Percentiles rank a stretch among this genome's conserved stretches.
Conservation (phyloP, 2,329 filamentous ascomycete species). For the Neopestalotiopsis sp. region DNA sequence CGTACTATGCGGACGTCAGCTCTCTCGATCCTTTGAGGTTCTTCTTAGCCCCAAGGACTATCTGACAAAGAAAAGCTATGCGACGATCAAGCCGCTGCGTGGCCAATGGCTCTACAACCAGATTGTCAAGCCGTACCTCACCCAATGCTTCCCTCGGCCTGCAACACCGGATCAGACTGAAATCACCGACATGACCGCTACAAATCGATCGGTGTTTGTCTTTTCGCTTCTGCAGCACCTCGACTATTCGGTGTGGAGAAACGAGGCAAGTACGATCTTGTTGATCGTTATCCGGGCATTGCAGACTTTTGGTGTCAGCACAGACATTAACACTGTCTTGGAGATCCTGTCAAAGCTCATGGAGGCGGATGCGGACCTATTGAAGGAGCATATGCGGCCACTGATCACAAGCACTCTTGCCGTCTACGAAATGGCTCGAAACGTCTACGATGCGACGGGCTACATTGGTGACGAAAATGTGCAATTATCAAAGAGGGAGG, state of each 20-base stretch:
- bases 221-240: slow-evolving; percentile 56
- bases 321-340: slow-evolving; percentile 54
- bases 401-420: slow-evolving; percentile 50
- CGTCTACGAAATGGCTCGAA: slow-evolving; percentile 39
- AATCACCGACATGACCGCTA: slow-evolving; percentile 32
- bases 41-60: slow-evolving; percentile 33
- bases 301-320: slow-evolving; percentile 44
- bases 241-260: slow-evolving; percentile 55
- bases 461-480: not conserved
- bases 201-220: slow-evolving; percentile 51
- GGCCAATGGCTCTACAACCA: slow-evolving; percentile 34
- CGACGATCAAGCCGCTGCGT: slow-evolving; percentile 29
- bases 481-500: slow-evolving; percentile 22
- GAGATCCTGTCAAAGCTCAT: slow-evolving; percentile 54
- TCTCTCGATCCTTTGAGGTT: slow-evolving; percentile 32
- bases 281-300: slow-evolving; percentile 54
- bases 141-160: slow-evolving; percentile 43
- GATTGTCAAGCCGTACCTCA: slow-evolving; percentile 40
- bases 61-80: slow-evolving; percentile 32
- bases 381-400: slow-evolving; percentile 53
- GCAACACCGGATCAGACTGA: slow-evolving; percentile 13
- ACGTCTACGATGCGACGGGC: slow-evolving; percentile 23
- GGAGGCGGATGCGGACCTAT: slow-evolving; percentile 47
- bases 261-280: slow-evolving; percentile 52
- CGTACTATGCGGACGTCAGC: slow-evolving; percentile 28